Evolutionary conservation across 1,284 basidiomycete species (phyloP).

Genomic region (Volvariella surrecta): DNA sequence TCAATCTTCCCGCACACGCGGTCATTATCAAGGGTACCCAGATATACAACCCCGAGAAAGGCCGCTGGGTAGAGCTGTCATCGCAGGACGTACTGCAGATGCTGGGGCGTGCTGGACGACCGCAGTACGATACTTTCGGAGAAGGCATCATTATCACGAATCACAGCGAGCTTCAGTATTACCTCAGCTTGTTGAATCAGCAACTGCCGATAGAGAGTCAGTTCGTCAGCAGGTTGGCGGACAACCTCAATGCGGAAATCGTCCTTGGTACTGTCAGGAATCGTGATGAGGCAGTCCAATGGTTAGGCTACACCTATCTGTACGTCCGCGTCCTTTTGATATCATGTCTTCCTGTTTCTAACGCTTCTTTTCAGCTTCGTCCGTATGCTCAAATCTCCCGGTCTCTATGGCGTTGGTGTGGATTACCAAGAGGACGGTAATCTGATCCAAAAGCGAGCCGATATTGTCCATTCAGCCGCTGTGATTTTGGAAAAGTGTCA

Average conservation of each 20-base stretch:
- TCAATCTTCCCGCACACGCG: slow-evolving; percentile 95
- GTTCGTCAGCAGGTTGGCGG: slow-evolving; percentile 87
- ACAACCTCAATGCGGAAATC: slow-evolving; percentile 97
- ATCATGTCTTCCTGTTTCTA: slow-evolving; percentile 1
- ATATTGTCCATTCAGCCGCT: slow-evolving; percentile 92
- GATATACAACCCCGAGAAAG: slow-evolving; percentile 99
- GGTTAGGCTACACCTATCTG: slow-evolving; percentile 94
- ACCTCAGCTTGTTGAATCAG: slow-evolving; percentile 89
- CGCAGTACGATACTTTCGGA: slow-evolving; percentile 95
- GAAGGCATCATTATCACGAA: slow-evolving; percentile 99
- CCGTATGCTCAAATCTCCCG: slow-evolving; percentile 91
- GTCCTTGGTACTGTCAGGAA: slow-evolving; percentile 95
- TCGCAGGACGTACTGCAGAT: slow-evolving; percentile 98
- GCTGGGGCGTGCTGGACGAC: slow-evolving; percentile 96
- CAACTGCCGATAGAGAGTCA: slow-evolving; percentile 97
- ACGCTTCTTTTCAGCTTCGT: slow-evolving; percentile 57
- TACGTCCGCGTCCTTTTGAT: slow-evolving; percentile 32
- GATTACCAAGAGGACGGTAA: slow-evolving; percentile 86
- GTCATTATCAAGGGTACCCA: slow-evolving; percentile 99
- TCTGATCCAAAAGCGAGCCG: slow-evolving; percentile 90
- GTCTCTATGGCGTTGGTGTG: slow-evolving; percentile 82
- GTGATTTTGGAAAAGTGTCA: slow-evolving; percentile 92
- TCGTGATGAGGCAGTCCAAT: slow-evolving; percentile 95
- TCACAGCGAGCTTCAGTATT: slow-evolving; percentile 95
- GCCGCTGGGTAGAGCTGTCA: slow-evolving; percentile 93